Percentiles rank a stretch among this genome's conserved stretches.
Conservation (phyloP, 1,139 yeast species). For the Zygoascus sp. region DNA sequence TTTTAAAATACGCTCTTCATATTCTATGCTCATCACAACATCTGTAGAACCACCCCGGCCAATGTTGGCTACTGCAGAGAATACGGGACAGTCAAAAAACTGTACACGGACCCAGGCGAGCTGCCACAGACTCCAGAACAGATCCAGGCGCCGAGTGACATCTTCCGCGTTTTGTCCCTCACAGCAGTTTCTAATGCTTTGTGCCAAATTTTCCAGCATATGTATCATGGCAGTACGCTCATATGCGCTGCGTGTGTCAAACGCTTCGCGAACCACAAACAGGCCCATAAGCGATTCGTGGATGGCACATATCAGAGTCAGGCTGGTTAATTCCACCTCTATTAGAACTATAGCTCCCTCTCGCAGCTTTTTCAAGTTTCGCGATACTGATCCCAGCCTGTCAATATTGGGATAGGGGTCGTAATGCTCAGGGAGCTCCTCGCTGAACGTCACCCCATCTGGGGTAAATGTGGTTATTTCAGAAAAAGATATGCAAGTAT, state of each 20-base stretch:
- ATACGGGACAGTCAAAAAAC: neutral
- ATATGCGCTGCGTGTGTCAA: neutral
- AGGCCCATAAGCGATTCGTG: conserved; percentile 3
- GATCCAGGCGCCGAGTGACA: neutral
- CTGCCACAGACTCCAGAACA: conserved; percentile 10
- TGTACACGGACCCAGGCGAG: conserved; percentile 2
- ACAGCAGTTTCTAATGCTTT: neutral
- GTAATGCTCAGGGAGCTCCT: neutral
- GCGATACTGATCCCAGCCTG: neutral
- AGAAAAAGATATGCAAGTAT: conserved; percentile 1
- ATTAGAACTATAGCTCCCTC: neutral
- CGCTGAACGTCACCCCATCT: neutral
- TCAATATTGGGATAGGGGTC: neutral
- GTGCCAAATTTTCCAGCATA: neutral
- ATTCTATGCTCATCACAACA: neutral
- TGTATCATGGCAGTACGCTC: neutral
- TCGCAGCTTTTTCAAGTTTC: neutral
- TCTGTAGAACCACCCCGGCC: conserved; percentile 9
- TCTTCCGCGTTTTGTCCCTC: neutral
- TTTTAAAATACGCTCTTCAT: neutral
- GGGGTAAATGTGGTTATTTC: conserved; percentile 1
- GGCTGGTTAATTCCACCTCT: conserved; percentile 1
- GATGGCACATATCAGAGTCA: conserved; percentile 1
- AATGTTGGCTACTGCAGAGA: neutral
- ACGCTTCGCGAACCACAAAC: neutral